Evolutionary conservation across 257 asterid species (phyloP), one percentile per base, ranked within the genome.

Genomic region (Solanum lycopersicoides): DNA sequence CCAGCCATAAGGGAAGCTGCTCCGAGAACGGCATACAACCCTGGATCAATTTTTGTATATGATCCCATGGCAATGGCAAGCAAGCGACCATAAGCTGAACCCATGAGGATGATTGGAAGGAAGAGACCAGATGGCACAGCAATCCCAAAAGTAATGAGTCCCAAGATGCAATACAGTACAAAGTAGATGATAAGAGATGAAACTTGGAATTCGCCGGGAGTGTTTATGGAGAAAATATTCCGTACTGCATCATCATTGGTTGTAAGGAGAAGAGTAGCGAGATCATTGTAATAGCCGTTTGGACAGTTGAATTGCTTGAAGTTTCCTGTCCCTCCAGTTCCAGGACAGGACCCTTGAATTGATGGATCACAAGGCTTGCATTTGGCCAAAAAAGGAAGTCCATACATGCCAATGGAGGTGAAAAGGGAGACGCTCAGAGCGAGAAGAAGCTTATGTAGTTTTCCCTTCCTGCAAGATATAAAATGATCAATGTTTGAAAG

Each of bases 1-100:
- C 98, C 99, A 69, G 98, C 98, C 99, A 96, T 95, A 86, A 95
- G 96, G 79, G 99, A 91, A 44, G 98, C 99, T 59, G 98, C 98
- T 42, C 98, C 99, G 20, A 96, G 98, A 86, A 96, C 98, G 1
- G 98, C 96, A 79, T 93, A 95, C 25, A 95, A 93, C 89, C 99
- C 98, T 83, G 91, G 98, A 89, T 96, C 99, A 69, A 94, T 92
- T 39, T 94, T 91, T 75, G 99, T 94, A 92, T 96, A 96, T n/a
- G 92, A 87, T 87, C 91, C 97, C 98, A 96, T 94, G 89, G 93
- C 94, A 86, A 93, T 89, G 65, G 96, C 95, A 12, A 96, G 96
- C 77, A 96, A 88, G 60, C 99, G 96, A 56, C 99, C 98, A 84
- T 94, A 96, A 89, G 99, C 98, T n/a, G 99, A 93, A 69, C 99